Evolutionary conservation across 345 rosid species (phyloP), one percentile per base, ranked within the genome.

Genomic region (Psidium friedrichsthalianum): DNA sequence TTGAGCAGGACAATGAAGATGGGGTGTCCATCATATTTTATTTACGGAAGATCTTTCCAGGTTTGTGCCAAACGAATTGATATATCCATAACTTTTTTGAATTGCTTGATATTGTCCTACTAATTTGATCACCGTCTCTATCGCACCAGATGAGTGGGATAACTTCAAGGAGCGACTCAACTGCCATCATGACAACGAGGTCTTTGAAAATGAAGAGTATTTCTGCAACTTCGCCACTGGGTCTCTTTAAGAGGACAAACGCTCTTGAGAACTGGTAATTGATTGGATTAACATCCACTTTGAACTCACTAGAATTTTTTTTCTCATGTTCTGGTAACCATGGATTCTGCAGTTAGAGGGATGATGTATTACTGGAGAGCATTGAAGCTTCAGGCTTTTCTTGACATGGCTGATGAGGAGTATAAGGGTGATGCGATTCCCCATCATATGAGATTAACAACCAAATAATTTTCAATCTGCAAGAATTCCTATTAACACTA

Each of bases 331-430:
- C 84, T 84, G 57, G 42, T 51, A 51, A 59, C 22, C 54, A 51
- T 44, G 32, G 58, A 85, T 29, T 83, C 87, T 90, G 90, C 96
- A 97, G 98, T 97, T 85, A 91, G 99, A 91, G 99, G 99, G 69
- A 97, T 97, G 99, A 96, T 96, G 99, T 97, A 97, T 86, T 97
- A 95, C 89, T 91, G 96, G 92, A 93, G 99, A 64, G 99, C 99
- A 85, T 89, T 97, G 87, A 97, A 91, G 95, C 98, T 97, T 90
- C 99, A 97, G 89, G 98, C 98, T 88, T 97, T 96, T 87, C 98
- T 97, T 88, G 99, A 97, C 92, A 96, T 97, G 99, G 99, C 99
- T 91, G 51, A 53, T 86, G 98, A 96, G 89, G 83, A 54, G 99
- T 97, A 90, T n/a, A 87, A 88, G 78, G 83, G 29, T 83, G 82